These are phyloP conservation scores for Yarrowia sp. DNA, from an alignment of 805 yeast genomes.

Conservation along the genomic window DNA sequence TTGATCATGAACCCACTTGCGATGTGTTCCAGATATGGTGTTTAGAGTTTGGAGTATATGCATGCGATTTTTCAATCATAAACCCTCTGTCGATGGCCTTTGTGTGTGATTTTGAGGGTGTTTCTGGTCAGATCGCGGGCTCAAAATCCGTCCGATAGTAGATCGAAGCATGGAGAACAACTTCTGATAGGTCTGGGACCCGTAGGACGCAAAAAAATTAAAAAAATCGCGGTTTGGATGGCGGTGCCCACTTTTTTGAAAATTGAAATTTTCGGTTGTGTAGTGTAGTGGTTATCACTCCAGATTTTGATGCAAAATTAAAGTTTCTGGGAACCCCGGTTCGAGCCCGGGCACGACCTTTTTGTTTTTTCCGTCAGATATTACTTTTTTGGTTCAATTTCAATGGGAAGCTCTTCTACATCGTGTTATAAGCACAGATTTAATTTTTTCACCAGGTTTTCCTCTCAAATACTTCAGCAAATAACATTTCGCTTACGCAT, in stretches of 20 bases:
- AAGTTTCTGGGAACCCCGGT: conserved; percentile 40
- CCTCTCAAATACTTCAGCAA: no score
- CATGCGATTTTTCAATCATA: neutral
- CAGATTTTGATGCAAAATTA: conserved; percentile 38
- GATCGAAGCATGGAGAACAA: neutral
- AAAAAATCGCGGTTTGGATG: neutral
- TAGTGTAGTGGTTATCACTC: conserved; percentile 42
- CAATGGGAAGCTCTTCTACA: no score
- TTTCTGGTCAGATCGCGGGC: neutral
- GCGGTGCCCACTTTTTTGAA: neutral
- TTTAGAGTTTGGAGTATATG: neutral
- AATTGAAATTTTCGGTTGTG: conserved; percentile 33
- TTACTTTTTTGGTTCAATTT: no score
- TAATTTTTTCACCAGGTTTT: no score
- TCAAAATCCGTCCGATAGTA: neutral
- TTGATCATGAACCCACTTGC: neutral
- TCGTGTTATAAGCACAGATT: no score
- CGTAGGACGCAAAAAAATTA: neutral
- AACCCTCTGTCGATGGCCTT: neutral
- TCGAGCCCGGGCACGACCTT: conserved; percentile 43
- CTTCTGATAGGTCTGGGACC: neutral
- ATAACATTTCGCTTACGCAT: neutral
- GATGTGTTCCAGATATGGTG: neutral
- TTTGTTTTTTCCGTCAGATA: no score
- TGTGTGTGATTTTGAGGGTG: neutral